Conservation (phyloP, 495 filamentous ascomycete species). For the Rhizodiscina lignyota region DNA sequence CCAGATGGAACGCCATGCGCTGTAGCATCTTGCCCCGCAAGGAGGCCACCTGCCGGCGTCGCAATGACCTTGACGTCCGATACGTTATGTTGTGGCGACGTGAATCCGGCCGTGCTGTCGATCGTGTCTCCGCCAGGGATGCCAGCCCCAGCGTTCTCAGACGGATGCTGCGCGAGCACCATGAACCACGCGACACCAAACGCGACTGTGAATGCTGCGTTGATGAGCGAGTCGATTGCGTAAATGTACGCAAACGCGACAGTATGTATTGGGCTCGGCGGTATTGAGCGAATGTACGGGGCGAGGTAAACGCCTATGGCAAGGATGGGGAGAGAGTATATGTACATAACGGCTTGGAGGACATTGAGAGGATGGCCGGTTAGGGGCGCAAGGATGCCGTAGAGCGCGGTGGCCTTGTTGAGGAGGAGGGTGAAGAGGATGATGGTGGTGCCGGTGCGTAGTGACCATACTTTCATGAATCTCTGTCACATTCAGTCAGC, state of each 20-base stretch:
- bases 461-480: too few relatives aligned
- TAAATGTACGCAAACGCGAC: constrained; percentile 38
- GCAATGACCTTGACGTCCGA: constrained; percentile 32
- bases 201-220: constrained; percentile 56
- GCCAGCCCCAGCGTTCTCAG: constrained; percentile 18
- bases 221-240: constrained; percentile 60
- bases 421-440: constrained; percentile 62
- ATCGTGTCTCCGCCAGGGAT: constrained; percentile 30
- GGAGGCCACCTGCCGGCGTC: constrained; percentile 22
- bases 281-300: constrained; percentile 29
- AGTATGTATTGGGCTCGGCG: constrained; percentile 10
- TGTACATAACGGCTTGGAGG: constrained; percentile 39
- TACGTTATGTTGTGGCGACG: constrained; percentile 46
- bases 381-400: constrained; percentile 66
- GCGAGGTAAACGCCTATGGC: constrained; percentile 41
- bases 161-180: constrained; percentile 37
- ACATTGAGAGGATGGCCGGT: constrained; percentile 22
- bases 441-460: constrained; percentile 66
- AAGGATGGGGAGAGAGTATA: constrained; percentile 61
- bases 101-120: constrained; percentile 51
- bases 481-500: too few relatives aligned
- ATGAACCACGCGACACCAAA: constrained; percentile 79
- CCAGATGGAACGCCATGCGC: constrained; percentile 23
- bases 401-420: constrained; percentile 79
- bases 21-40: constrained; percentile 32